Conservation (phyloP, 176 grass and related monocot species). For the Oryza australiensis region DNA sequence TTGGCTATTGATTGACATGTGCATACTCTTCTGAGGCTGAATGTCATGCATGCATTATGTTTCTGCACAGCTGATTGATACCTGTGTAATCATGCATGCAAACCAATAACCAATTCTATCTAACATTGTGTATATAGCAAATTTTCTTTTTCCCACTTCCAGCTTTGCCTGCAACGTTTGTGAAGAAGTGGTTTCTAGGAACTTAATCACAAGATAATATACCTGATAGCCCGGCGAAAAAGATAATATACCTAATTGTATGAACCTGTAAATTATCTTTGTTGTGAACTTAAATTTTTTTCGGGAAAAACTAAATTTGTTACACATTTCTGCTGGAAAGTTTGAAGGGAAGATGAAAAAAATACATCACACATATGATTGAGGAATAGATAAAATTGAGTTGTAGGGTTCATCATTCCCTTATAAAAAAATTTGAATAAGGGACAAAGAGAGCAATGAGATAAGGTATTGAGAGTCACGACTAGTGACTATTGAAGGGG, state of each 20-base stretch:
- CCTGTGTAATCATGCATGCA: neutral
- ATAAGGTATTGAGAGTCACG: too few species aligned
- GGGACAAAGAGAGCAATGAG: neutral
- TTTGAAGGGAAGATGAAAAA: neutral
- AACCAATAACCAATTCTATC: neutral
- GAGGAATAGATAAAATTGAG: neutral
- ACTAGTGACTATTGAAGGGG: too few species aligned
- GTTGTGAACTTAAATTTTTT: neutral
- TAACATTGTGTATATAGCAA: constrained; percentile 6
- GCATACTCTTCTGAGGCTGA: neutral
- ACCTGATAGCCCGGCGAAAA: too few species aligned
- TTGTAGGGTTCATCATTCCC: neutral
- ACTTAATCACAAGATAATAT: neutral
- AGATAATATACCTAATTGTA: neutral
- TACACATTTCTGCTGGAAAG: neutral
- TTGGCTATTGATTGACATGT: constrained; percentile 29
- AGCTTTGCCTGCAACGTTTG: neutral
- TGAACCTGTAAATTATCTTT: neutral
- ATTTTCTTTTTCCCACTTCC: neutral
- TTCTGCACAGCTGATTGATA: neutral
- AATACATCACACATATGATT: neutral
- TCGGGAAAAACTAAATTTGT: neutral
- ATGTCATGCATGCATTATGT: neutral
- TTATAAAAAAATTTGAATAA: neutral
- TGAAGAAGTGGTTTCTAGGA: neutral